Base-by-base conservation (phyloP, 2,329 filamentous ascomycete species). In the Fusarium acutatum region DNA sequence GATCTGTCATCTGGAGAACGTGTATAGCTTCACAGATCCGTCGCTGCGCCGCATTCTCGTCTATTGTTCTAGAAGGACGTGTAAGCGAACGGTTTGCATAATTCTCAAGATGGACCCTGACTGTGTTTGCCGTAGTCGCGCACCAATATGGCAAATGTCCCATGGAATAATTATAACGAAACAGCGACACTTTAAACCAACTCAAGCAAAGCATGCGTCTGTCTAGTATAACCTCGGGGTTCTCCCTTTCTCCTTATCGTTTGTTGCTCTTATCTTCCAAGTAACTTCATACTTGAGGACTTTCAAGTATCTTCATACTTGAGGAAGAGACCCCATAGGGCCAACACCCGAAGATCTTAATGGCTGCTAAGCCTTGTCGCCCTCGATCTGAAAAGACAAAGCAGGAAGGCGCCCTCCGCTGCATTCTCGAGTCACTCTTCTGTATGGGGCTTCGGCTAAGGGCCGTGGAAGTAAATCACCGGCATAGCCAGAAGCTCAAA, bases 401-500 rank as follows among this genome's bases (percentile, higher is more conserved):
- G 30, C 22, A 4, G 28, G 22, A 50, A 34, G 8, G 22, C 30
- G 47, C 30, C 22, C 22, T 50, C 47, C 4, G 15, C 17, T 24
- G 15, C 22, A 20, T 24, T 50, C 17, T 34, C 30, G 4, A 7
- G 30, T 34, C 12, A 14, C 30, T 24, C 30, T 50, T 14, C 22
- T 20, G 17, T 11, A 50, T 20, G 17, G 12, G 11, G 22, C 17
- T 3, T 50, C 15, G 30, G 15, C 12, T 3, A 9, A 50, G 30
- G 7, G 17, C 28, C 3, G 18, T 10, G 4, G 8, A 7, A 3
- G 4, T 0, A 18, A 24, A 20, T 20, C 7, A 12, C 7, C 22
- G 9, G 8, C 13, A n/a, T 12, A 5, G 3, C 5, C 1, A 32
- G 6, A 7, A 14, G 11, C n/a, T 18, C 5, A 34, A 24, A n/a